These are phyloP conservation scores for Xanthoconium separans DNA, from an alignment of 1,284 basidiomycete genomes.

Conservation along the genomic window DNA sequence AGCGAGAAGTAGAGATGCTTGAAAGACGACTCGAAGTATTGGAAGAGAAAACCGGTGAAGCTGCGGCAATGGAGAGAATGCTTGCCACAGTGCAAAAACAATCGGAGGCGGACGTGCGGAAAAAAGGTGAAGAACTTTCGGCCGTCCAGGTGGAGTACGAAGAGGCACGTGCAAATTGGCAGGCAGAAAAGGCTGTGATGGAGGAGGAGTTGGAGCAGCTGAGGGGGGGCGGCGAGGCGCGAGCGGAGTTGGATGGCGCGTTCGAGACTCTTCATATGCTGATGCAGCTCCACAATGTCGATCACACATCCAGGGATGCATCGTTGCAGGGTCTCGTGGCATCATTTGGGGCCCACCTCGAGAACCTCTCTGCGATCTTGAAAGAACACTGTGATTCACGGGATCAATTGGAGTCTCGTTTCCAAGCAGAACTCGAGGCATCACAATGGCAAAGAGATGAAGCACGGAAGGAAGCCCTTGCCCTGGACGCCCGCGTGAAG, in stretches of 20 bases:
- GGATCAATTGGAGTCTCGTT: constrained; percentile 50
- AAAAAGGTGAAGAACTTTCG: constrained; percentile 49
- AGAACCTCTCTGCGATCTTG: constrained; percentile 49
- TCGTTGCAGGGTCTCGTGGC: constrained; percentile 51
- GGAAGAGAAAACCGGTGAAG: constrained; percentile 45
- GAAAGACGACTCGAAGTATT: constrained; percentile 44
- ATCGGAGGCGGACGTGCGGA: constrained; percentile 37
- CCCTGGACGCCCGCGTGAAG: constrained; percentile 45
- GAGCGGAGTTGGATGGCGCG: constrained; percentile 50
- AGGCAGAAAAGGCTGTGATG: constrained; percentile 49
- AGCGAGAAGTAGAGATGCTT: constrained; percentile 45
- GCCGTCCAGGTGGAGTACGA: constrained; percentile 52
- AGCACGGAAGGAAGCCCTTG: constrained; percentile 44
- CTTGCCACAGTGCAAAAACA: constrained; percentile 37
- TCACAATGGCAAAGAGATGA: constrained; percentile 55
- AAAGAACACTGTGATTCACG: constrained; percentile 48
- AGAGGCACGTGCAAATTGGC: constrained; percentile 54
- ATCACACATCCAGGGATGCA: constrained; percentile 48
- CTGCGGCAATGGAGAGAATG: constrained; percentile 40
- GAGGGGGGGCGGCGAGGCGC: constrained; percentile 32
- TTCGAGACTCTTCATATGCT: constrained; percentile 46
- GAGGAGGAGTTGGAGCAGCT: constrained; percentile 50
- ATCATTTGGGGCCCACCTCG: constrained; percentile 55
- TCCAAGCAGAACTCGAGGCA: constrained; percentile 57
- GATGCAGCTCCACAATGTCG: constrained; percentile 53